These are phyloP conservation scores for Penicillium italicum DNA, from an alignment of 2,329 filamentous ascomycete genomes.

Conservation along the genomic window DNA sequence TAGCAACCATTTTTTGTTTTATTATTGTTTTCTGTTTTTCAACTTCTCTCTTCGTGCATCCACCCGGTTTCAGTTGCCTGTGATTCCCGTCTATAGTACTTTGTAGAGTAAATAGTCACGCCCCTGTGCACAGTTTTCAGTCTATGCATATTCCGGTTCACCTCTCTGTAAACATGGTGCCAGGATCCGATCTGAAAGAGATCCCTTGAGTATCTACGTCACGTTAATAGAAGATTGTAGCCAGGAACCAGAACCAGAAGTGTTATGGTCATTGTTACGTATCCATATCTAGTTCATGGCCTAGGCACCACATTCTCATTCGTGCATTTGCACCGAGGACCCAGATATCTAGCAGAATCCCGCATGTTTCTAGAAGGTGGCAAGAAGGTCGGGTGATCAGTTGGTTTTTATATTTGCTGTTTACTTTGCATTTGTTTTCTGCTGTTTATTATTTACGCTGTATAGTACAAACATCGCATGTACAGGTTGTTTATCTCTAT, in stretches of 20 bases:
- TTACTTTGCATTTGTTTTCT: slow-evolving; percentile 1
- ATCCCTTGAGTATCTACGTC: background rate
- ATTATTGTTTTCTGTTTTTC: background rate
- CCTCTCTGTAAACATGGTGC: background rate
- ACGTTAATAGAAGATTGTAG: background rate
- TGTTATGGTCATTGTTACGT: slow-evolving; percentile 4
- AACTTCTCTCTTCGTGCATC: background rate
- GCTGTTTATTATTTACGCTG: background rate
- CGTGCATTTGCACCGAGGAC: slow-evolving; percentile 6
- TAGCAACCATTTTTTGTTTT: background rate
- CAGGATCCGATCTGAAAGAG: background rate
- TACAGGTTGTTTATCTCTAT: background rate
- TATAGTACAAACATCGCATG: background rate
- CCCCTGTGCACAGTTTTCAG: background rate
- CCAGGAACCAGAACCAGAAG: background rate
- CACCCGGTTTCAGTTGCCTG: slow-evolving; percentile 6
- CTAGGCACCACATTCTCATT: slow-evolving; percentile 19
- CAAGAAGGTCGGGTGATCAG: slow-evolving; percentile 16
- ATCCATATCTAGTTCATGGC: background rate
- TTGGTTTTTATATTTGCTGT: background rate
- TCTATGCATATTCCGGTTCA: background rate
- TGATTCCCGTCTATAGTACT: background rate
- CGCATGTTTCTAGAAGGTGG: slow-evolving; percentile 26
- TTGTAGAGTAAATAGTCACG: background rate
- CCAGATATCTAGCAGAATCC: slow-evolving; percentile 12